Base-by-base conservation (phyloP, 2,329 filamentous ascomycete species). In the Tolypocladium guangdongense region DNA sequence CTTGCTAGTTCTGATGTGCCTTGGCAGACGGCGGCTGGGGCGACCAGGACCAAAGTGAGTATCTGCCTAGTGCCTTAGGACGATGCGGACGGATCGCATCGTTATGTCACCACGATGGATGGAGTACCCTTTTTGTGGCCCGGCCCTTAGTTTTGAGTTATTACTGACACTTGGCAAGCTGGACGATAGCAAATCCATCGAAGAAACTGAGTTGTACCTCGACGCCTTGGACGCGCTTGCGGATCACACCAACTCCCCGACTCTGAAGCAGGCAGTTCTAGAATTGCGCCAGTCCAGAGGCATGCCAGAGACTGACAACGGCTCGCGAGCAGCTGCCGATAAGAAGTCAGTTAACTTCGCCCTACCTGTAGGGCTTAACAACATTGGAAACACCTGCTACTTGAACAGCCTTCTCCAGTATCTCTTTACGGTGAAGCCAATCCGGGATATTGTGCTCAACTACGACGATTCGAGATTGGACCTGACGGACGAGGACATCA, bases 331-430 rank as follows among this genome's bases (percentile, higher is more conserved):
- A n/a, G 46, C 32, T 22, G 49, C 51, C 32, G 52, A 52, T 7
- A 41, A 32, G n/a, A 46, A 45, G 41, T 51, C 62, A 3, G 63
- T 64, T 16, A 63, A 74, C 53, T 62, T 71, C 48, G 74, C 80
- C 33, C 83, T 88, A 68, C 93, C 93, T 0, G 88, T 95, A 24
- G 93, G 93, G 0, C 78, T 97, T 7, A 81, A 84, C 58, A 99
- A 97, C 61, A 95, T 97, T 54, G 91, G 93, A 55, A 99, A 99
- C 64, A 99, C 95, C 0, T 99, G 93, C 68, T 99, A 99, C 63
- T 78, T 99, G 52, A 99, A 99, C 74, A 97, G 92, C 70, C 80
- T 99, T 49, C 76, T 99, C 11, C 93, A 99, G 63, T 97, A 95
- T 65, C 87, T 96, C 59, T 96, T 95, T 66, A 95, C 91, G 0